Percentiles rank a stretch among this genome's conserved stretches.
Evolutionary conservation across 164 flowering plant species (phyloP).

Genomic region (Annona cherimola): DNA sequence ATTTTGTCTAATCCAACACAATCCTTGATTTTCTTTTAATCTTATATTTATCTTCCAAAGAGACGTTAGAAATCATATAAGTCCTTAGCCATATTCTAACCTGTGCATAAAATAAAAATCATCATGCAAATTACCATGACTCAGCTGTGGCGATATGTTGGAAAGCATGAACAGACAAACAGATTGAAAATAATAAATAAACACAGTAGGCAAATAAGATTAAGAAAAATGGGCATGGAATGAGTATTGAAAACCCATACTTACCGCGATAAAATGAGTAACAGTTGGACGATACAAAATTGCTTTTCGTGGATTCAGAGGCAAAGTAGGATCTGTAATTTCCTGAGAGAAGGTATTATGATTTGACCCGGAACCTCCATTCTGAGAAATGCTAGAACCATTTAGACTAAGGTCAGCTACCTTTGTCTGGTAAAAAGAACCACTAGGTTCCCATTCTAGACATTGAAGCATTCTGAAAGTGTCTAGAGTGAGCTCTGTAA

Average conservation of each 20-base stretch:
- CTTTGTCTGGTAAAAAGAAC: constrained; percentile 60
- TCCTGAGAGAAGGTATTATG: constrained; percentile 40
- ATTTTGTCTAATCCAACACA: too few relatives aligned
- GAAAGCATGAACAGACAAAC: neutral
- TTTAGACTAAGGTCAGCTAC: constrained; percentile 18
- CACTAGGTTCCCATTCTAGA: constrained; percentile 96
- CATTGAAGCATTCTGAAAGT: constrained; percentile 88
- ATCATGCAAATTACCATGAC: neutral
- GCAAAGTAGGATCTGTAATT: constrained; percentile 68
- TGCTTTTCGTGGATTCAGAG: constrained; percentile 80
- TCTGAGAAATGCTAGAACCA: constrained; percentile 33
- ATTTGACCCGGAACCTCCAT: constrained; percentile 41
- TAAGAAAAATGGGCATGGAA: neutral
- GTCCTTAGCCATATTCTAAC: neutral
- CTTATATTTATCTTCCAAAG: neutral
- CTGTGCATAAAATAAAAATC: neutral
- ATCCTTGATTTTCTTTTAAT: neutral
- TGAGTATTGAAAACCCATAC: constrained; percentile 20
- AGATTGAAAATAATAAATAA: neutral
- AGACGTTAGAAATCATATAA: neutral
- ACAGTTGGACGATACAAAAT: constrained; percentile 66
- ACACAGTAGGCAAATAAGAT: neutral
- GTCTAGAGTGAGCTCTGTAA: constrained; percentile 80
- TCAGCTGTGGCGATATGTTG: neutral
- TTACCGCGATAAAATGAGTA: constrained; percentile 76